Percentiles rank a stretch among this genome's conserved stretches.
Evolutionary conservation across 495 filamentous ascomycete species (phyloP).

Genomic region (Xylaria intraflava): DNA sequence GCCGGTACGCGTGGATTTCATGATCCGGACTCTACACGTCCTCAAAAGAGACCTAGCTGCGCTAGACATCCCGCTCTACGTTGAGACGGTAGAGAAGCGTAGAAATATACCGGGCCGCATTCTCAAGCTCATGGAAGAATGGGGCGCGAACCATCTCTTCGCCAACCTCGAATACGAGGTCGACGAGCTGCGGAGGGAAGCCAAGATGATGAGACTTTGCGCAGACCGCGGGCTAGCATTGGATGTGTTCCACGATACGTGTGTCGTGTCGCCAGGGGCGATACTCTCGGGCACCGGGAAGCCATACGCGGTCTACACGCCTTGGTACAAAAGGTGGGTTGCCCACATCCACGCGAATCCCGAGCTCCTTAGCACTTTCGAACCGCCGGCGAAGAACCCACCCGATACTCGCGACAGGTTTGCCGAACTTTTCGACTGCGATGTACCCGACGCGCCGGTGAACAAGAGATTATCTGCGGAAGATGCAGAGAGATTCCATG

Average conservation of each 20-base stretch:
- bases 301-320: constrained; percentile 79
- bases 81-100: constrained; percentile 64
- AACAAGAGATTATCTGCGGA: constrained; percentile 56
- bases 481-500: constrained; percentile 49
- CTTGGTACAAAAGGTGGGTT: constrained; percentile 76
- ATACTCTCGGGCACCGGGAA: constrained; percentile 58
- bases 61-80: constrained; percentile 72
- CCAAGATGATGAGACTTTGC: constrained; percentile 53
- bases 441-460: constrained; percentile 57
- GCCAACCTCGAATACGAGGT: constrained; percentile 74
- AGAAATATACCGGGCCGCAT: constrained; percentile 57
- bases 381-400: constrained; percentile 58
- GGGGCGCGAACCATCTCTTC: constrained; percentile 68
- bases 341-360: constrained; percentile 61
- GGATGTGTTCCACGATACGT: constrained; percentile 67
- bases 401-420: constrained; percentile 45
- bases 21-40: constrained; percentile 58
- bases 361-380: constrained; percentile 54
- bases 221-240: constrained; percentile 57
- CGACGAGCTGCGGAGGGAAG: constrained; percentile 69
- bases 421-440: constrained; percentile 52
- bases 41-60: constrained; percentile 60
- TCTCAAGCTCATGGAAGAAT: constrained; percentile 60
- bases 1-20: constrained; percentile 72
- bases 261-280: constrained; percentile 67